Base-by-base conservation (phyloP, 2,329 filamentous ascomycete genomes). In the Emydomyces testavorans region DNA sequence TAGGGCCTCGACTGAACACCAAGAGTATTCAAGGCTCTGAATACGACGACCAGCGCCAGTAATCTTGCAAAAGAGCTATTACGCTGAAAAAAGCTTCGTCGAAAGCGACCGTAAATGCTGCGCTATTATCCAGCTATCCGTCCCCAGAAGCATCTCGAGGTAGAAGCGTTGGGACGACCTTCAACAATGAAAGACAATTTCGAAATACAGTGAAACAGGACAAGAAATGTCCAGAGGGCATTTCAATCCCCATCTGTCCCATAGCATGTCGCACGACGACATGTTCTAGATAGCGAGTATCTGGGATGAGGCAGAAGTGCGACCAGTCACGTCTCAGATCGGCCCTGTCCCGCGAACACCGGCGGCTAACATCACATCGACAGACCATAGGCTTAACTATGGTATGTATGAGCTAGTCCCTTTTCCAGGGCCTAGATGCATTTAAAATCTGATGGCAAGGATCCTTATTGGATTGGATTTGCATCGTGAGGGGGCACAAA, bases 311-410 rank as follows among this genome's bases (percentile, higher is more conserved):
- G 45, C 45, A 47, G 45, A 47, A 16, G 45, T 47, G 45, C 37
- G 45, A 47, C 45, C 45, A 47, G 45, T 40, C 36, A 47, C 28
- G 45, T 47, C 37, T 47, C 45, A 47, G 45, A 40, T 20, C 21
- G 36, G 10, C 45, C 23, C 24, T 39, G 28, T 24, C 23, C 24
- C 24, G 7, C 5, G 13, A 2, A 21, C 15, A 4, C 4, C n/a
- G 38, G 38, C 38, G 38, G 38, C 15, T 29, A 28, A 6, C 28
- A 31, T 31, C 28, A 31, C 28, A 31, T 31, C 13, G 13, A 31
- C 28, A 31, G 28, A 13, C 28, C 28, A 31, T n/a, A n/a, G n/a
- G n/a, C n/a, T n/a, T n/a, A n/a, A n/a, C n/a, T n/a, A n/a, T n/a
- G n/a, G n/a, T n/a, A n/a, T n/a, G n/a, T n/a, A n/a, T n/a, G n/a